Conservation (phyloP, 2,329 filamentous ascomycete species). For the Botrytis hyacinthi region DNA sequence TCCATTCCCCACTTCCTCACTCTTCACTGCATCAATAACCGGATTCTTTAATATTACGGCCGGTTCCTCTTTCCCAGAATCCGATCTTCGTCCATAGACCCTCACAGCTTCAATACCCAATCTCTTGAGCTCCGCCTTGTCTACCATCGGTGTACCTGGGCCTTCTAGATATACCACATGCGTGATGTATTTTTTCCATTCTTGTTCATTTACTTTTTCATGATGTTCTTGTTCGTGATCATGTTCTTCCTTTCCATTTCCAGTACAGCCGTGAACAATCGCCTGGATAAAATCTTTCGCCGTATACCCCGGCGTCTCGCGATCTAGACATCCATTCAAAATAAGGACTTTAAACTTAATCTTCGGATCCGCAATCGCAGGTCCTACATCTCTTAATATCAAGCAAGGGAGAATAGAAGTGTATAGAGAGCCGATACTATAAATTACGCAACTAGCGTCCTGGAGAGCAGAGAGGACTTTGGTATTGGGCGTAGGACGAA, state of each 20-base stretch:
- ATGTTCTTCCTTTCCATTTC: slow-evolving; percentile 27
- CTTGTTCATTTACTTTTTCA: slow-evolving; percentile 35
- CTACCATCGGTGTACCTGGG: slow-evolving; percentile 65
- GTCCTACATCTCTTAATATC: slow-evolving; percentile 72
- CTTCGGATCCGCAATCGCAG: slow-evolving; percentile 50
- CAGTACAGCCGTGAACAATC: slow-evolving; percentile 65
- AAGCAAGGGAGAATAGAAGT: slow-evolving; percentile 84
- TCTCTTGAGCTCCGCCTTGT: slow-evolving; percentile 59
- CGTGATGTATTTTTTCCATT: slow-evolving; percentile 70
- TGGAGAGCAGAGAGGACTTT: slow-evolving; percentile 70
- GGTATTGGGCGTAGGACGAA: slow-evolving; percentile 78
- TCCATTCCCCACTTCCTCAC: neutral
- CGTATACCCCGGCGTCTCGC: slow-evolving; percentile 77
- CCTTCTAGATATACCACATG: slow-evolving; percentile 81
- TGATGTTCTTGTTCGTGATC: slow-evolving; percentile 28
- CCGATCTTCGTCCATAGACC: slow-evolving; percentile 65
- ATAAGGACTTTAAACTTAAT: slow-evolving; percentile 65
- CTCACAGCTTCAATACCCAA: slow-evolving; percentile 76
- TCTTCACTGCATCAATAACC: neutral
- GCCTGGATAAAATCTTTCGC: slow-evolving; percentile 81
- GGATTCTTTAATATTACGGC: neutral
- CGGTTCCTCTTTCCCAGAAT: slow-evolving; percentile 43
- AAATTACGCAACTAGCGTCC: slow-evolving; percentile 68
- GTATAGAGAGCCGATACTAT: slow-evolving; percentile 91
- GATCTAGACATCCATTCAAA: slow-evolving; percentile 76